Evolutionary conservation across 1,284 basidiomycete genomes (phyloP), one percentile per base, ranked within the genome.

Genomic region (Melampsora occidentalis): DNA sequence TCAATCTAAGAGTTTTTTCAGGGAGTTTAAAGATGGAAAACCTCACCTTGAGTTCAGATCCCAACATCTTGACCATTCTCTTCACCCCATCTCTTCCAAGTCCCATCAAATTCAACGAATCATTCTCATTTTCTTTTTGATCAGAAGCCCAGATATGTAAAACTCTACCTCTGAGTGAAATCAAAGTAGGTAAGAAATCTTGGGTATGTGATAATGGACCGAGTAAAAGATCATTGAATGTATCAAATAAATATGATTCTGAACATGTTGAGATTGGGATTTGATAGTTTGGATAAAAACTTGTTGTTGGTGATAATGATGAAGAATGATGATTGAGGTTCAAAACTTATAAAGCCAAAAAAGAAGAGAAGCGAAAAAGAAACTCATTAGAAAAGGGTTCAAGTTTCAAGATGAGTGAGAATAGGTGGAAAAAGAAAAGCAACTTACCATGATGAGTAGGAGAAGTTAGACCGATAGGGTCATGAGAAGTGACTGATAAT

Each of bases 221-320:
- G 20, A 69, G 48, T n/a, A 69, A 20, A 46, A 69, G 20, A 53
- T 69, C 66, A 33, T n/a, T 49, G 31, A 69, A 69, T 12, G 48
- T 46, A 33, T 69, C 66, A 49, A 69, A 69, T 6, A 69, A n/a
- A 53, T 49, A 69, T 5, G 39, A 46, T 69, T 69, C 66, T 51
- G 46, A 48, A 49, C 39, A 48, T 5, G 48, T 18, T 14, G 66
- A 49, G 10, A 69, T 22, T 33, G 66, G 66, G 35, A 69, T 57
- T 57, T 57, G 53, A 57, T 28, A 6, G 28, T n/a, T 57, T 22
- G 53, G 53, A 57, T 57, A 57, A 28, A 57, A 57, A 4, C 10
- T 28, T 12, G 42, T 46, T 5, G 42, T 46, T 1, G 42, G 42
- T 46, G 42, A 39, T 39, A 5, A 39, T 39, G 53, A 57, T 57